Conservation (phyloP, 768 basidiomycete species). For the Mycena floridula region DNA sequence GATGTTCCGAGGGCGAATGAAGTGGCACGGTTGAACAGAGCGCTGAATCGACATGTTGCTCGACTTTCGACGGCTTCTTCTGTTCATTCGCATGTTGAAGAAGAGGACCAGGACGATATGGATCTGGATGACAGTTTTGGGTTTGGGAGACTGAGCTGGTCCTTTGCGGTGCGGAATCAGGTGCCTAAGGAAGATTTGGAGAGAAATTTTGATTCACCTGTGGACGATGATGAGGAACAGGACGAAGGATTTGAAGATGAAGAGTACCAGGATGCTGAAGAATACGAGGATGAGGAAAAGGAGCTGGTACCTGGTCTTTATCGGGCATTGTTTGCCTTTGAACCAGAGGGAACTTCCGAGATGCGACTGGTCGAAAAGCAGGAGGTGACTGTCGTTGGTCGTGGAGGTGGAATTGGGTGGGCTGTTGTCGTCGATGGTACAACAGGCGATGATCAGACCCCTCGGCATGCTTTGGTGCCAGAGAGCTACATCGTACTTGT, state of each 20-base stretch:
- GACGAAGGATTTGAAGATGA: conserved; percentile 8
- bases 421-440: conserved; percentile 33
- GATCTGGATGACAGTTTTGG: background rate
- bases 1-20: conserved; percentile 1
- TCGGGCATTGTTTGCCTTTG: conserved; percentile 49
- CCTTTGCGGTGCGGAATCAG: too few relatives aligned
- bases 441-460: conserved; percentile 22
- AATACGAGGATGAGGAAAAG: conserved; percentile 1
- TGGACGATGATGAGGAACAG: background rate
- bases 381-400: conserved; percentile 42
- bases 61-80: background rate
- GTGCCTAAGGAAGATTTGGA: background rate
- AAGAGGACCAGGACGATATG: background rate
- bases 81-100: background rate
- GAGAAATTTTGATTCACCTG: background rate
- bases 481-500: conserved; percentile 48
- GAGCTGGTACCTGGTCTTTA: conserved; percentile 44
- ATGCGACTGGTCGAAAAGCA: conserved; percentile 54
- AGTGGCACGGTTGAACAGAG: background rate
- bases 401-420: conserved; percentile 55
- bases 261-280: conserved; percentile 17
- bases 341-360: conserved; percentile 55
- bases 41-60: background rate
- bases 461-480: conserved; percentile 46
- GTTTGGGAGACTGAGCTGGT: background rate